Evolutionary conservation across 176 grass and related monocot genomes (phyloP).

Genomic region (Hordeum marinum): DNA sequence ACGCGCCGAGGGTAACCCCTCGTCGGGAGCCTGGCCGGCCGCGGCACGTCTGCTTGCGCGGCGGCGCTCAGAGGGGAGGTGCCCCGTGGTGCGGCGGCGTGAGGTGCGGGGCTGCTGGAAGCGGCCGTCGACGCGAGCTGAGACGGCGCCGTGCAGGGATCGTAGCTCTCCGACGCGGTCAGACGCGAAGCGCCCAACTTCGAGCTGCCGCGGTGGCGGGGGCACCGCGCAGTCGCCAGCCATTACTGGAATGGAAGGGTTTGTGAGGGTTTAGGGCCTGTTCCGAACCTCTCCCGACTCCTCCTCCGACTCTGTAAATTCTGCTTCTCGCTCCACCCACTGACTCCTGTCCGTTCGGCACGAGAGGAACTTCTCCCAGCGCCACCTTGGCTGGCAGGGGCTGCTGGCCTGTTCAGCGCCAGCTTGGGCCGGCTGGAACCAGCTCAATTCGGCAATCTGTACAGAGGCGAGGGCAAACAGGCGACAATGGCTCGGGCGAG

Average conservation of each 20-base stretch:
- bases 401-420: too few species aligned
- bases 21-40: not conserved
- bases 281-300: too few species aligned
- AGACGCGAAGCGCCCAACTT: slow-evolving; percentile 62
- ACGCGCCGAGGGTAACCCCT: not conserved
- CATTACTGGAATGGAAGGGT: slow-evolving; percentile 22
- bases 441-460: too few species aligned
- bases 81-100: slow-evolving; percentile 70
- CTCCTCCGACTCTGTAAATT: too few species aligned
- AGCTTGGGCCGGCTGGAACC: too few species aligned
- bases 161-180: slow-evolving; percentile 49
- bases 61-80: slow-evolving; percentile 42
- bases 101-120: slow-evolving; percentile 49
- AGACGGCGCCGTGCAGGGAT: slow-evolving; percentile 54
- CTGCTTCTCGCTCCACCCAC: too few species aligned
- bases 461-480: too few species aligned
- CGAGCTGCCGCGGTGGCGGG: slow-evolving; percentile 48
- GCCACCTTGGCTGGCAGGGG: too few species aligned
- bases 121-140: slow-evolving; percentile 31
- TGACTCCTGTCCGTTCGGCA: too few species aligned
- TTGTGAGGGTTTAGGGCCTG: slow-evolving; percentile 4
- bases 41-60: not conserved
- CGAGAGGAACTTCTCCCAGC: too few species aligned
- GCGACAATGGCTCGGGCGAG: too few species aligned
- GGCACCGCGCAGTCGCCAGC: slow-evolving; percentile 12